These are phyloP conservation scores for Salix viminalis DNA, from an alignment of 345 rosid species.

Conservation along the genomic window DNA sequence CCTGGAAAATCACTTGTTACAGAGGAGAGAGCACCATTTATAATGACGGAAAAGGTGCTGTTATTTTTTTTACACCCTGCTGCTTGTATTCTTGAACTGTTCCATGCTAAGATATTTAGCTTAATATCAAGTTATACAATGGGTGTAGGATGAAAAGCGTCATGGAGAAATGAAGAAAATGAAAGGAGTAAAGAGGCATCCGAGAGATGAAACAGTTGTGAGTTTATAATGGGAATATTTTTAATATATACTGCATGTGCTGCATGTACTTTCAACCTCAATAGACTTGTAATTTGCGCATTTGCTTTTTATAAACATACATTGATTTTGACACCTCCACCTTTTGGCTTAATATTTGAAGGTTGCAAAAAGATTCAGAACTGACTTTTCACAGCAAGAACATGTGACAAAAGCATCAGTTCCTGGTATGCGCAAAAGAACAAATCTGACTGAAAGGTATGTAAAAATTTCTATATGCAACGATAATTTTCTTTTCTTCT, in stretches of 20 bases:
- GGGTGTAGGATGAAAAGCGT: slow-evolving; percentile 42
- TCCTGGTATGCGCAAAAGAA: slow-evolving; percentile 27
- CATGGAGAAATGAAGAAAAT: slow-evolving; percentile 34
- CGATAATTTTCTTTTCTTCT: not conserved
- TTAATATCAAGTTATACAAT: not conserved
- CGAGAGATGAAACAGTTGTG: slow-evolving; percentile 41
- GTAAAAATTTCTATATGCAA: slow-evolving; percentile 19
- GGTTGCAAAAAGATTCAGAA: slow-evolving; percentile 42
- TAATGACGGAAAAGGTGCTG: slow-evolving; percentile 43
- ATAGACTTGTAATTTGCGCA: not conserved
- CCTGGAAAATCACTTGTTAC: slow-evolving; percentile 37
- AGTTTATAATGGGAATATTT: slow-evolving; percentile 20
- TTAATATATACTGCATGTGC: not conserved
- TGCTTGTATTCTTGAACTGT: not conserved
- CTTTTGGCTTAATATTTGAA: slow-evolving; percentile 25
- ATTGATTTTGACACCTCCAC: slow-evolving; percentile 11
- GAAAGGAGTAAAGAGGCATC: slow-evolving; percentile 29
- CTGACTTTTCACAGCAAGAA: slow-evolving; percentile 39
- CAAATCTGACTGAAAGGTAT: slow-evolving; percentile 45
- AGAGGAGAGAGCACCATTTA: slow-evolving; percentile 41
- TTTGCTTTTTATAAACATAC: not conserved
- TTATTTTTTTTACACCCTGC: not conserved
- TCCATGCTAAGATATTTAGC: not conserved
- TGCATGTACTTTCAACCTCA: not conserved
- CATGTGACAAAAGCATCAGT: slow-evolving; percentile 35